A percentile compares a stretch with the other conserved stretches of the same genome.
phyloP scores from a whole-genome alignment of 495 filamentous ascomycete species.

The Jackrogersella multiformis region DNA sequence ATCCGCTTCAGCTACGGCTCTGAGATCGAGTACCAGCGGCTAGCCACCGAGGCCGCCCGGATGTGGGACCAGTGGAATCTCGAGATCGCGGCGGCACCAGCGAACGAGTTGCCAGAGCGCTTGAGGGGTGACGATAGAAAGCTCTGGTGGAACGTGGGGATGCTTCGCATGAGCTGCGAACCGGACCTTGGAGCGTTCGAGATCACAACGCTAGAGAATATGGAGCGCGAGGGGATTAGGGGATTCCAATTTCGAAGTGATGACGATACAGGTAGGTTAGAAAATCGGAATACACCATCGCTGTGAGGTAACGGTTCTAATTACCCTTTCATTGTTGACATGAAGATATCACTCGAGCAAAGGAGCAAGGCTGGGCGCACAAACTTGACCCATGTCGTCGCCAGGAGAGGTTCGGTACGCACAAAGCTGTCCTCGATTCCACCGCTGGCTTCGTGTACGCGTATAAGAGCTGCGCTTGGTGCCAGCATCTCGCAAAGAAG shows the following conservation, averaged over 20 bases:
- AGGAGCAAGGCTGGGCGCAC: constrained; percentile 42
- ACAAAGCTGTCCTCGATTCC: constrained; percentile 51
- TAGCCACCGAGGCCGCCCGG: constrained; percentile 52
- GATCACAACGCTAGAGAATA: constrained; percentile 45
- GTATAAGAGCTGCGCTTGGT: constrained; percentile 55
- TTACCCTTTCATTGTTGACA: neutral
- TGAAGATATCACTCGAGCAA: constrained; percentile 42
- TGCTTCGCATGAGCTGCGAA: constrained; percentile 46
- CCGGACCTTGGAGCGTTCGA: constrained; percentile 48
- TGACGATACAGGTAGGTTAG: constrained; percentile 41
- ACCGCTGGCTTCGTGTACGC: constrained; percentile 53
- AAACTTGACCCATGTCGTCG: constrained; percentile 44
- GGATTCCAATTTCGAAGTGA: constrained; percentile 47
- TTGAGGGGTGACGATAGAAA: constrained; percentile 42
- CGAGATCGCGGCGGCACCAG: constrained; percentile 36
- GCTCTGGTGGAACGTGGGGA: constrained; percentile 48
- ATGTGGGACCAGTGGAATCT: constrained; percentile 57
- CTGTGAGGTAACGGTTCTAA: neutral
- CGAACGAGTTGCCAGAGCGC: constrained; percentile 44
- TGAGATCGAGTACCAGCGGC: constrained; percentile 53
- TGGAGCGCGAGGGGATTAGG: constrained; percentile 46
- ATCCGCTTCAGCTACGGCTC: constrained; percentile 54
- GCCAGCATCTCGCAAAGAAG: constrained; percentile 49
- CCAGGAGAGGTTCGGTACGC: constrained; percentile 37
- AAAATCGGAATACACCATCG: neutral